These are phyloP conservation scores for Glycine latifolia DNA, from an alignment of 306 rosid species.

Conservation along the genomic window DNA sequence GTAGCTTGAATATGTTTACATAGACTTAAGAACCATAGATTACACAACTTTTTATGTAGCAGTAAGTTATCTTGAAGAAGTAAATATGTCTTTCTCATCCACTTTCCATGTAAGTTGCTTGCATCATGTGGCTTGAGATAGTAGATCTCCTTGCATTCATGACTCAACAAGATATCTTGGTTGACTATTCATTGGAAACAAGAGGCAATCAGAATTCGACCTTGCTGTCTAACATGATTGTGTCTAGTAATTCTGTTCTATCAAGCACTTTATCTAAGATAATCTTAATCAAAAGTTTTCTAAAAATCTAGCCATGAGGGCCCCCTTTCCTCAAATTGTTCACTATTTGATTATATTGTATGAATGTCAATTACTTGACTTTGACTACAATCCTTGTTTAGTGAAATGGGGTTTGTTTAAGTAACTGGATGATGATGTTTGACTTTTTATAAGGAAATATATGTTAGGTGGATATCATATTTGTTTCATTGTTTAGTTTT, in stretches of 20 bases:
- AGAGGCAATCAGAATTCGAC: neutral
- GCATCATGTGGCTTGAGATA: neutral
- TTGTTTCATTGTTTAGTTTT: conserved; percentile 8
- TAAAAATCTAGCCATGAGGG: neutral
- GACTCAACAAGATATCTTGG: neutral
- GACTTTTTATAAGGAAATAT: neutral
- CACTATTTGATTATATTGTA: conserved; percentile 5
- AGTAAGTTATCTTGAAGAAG: neutral
- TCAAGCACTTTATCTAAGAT: neutral
- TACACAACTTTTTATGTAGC: too few species aligned
- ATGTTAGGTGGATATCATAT: conserved; percentile 2
- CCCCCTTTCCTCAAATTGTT: neutral
- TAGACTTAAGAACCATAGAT: neutral
- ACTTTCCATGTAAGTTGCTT: too few species aligned
- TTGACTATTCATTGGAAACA: neutral
- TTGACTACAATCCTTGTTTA: neutral
- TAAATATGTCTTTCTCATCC: neutral
- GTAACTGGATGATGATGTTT: neutral
- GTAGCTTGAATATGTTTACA: neutral
- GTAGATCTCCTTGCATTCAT: neutral
- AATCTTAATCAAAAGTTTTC: neutral
- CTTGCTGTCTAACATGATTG: neutral
- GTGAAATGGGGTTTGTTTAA: conserved; percentile 27
- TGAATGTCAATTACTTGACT: conserved; percentile 37
- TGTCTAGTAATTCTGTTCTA: neutral